Evolutionary conservation across 331 rosid genomes (phyloP).

Genomic region (Rhamnella rubrinervis): DNA sequence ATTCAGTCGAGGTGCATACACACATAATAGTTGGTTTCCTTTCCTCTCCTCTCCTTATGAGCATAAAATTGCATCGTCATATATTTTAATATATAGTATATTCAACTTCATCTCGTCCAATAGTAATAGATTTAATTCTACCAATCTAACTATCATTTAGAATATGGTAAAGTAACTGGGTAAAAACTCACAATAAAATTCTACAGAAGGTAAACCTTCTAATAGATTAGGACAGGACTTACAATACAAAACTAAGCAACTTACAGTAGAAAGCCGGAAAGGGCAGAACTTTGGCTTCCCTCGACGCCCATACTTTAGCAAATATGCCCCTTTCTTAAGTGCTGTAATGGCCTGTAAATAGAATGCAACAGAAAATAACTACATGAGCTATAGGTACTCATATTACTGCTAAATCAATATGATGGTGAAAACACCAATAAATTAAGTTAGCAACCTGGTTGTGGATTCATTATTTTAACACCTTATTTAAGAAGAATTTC

Average conservation of each 20-base stretch:
- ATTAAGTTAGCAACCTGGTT: too few relatives aligned
- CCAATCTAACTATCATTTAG: too few relatives aligned
- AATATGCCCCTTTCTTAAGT: conserved; percentile 91
- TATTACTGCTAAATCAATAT: not conserved
- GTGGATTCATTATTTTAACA: too few relatives aligned
- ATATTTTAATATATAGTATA: not conserved
- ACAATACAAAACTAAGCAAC: conserved; percentile 10
- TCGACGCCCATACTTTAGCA: conserved; percentile 87
- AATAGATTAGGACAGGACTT: not conserved
- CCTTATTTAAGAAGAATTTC: too few relatives aligned
- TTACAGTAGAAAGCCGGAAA: conserved; percentile 87
- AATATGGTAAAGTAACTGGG: too few relatives aligned
- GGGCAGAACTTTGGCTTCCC: conserved; percentile 99
- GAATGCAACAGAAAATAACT: conserved; percentile 17
- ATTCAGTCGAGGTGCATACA: not conserved
- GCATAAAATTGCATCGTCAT: not conserved
- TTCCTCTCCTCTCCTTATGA: not conserved
- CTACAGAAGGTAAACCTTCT: not conserved
- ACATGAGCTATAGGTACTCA: not conserved
- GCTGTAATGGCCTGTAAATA: conserved; percentile 66
- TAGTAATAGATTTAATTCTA: too few relatives aligned
- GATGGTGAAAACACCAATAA: too few relatives aligned
- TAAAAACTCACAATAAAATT: too few relatives aligned
- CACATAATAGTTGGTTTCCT: not conserved
- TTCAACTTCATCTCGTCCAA: not conserved